Conservation (phyloP, 352 stramenopile genomes). For the Pythium monospermum region DNA sequence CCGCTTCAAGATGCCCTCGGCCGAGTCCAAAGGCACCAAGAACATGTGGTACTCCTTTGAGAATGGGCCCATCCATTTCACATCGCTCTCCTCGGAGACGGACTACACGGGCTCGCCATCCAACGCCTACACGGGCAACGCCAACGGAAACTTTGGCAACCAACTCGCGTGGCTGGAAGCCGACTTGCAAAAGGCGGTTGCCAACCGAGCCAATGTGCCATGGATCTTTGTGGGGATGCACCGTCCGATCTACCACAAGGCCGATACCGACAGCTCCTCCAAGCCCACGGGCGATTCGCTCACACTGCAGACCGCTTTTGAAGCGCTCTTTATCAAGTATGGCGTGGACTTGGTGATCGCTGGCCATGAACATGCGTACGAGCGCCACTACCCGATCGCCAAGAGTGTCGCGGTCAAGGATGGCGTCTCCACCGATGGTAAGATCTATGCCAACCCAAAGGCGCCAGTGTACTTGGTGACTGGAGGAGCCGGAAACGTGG, state of each 20-base stretch:
- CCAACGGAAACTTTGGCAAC: conserved; percentile 15
- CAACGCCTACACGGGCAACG: conserved; percentile 21
- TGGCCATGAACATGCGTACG: too few relatives aligned
- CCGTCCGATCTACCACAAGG: too few relatives aligned
- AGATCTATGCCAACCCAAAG: conserved; percentile 15
- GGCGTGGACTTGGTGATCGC: too few relatives aligned
- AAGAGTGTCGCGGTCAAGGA: conserved; percentile 5
- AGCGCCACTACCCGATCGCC: too few relatives aligned
- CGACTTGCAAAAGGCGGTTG: conserved; percentile 34
- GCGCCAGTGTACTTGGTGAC: conserved; percentile 21
- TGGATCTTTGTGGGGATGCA: too few relatives aligned
- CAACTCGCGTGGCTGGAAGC: conserved; percentile 6
- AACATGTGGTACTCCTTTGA: conserved; percentile 91
- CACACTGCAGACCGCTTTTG: too few relatives aligned
- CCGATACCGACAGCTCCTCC: too few relatives aligned
- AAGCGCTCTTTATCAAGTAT: too few relatives aligned
- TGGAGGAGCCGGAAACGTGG: conserved; percentile 12
- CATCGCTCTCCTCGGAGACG: conserved; percentile 76
- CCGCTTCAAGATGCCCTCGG: conserved; percentile 82
- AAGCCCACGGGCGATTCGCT: too few relatives aligned
- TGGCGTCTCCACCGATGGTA: conserved; percentile 8
- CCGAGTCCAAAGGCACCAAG: conserved; percentile 40
- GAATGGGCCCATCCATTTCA: conserved; percentile 77
- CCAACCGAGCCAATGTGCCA: conserved; percentile 26
- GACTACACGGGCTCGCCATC: conserved; percentile 30